A percentile compares a stretch with the other conserved stretches of the same genome.
These are phyloP conservation scores for Coelastrella sp. DNA, from an alignment of 139 green algal species.

Conservation along the genomic window DNA sequence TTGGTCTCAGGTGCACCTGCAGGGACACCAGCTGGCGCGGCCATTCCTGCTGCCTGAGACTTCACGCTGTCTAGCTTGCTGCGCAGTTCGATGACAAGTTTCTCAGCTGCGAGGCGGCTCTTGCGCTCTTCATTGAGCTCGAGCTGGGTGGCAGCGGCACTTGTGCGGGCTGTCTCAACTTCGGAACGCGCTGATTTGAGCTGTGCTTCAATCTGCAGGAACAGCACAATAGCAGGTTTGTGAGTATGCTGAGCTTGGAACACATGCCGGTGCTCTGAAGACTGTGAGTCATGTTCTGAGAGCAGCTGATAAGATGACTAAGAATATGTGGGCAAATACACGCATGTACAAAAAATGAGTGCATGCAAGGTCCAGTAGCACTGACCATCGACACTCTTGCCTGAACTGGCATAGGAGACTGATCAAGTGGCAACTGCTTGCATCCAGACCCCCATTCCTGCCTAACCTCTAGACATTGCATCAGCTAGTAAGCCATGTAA, in stretches of 20 bases:
- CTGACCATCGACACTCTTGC: too few species aligned
- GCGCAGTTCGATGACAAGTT: slow-evolving; percentile 23
- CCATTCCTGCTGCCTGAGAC: neutral
- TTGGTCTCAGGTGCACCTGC: neutral
- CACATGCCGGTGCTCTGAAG: neutral
- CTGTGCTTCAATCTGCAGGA: slow-evolving; percentile 33
- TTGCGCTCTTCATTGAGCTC: slow-evolving; percentile 37
- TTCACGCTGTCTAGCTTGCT: slow-evolving; percentile 20
- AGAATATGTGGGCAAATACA: too few species aligned
- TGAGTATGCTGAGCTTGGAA: neutral
- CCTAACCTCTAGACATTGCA: too few species aligned
- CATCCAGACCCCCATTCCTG: too few species aligned
- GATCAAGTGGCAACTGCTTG: too few species aligned
- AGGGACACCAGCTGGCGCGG: neutral
- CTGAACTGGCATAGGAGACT: too few species aligned
- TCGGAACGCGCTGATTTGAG: neutral
- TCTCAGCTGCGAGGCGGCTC: slow-evolving; percentile 40
- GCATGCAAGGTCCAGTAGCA: too few species aligned
- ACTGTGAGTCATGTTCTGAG: neutral
- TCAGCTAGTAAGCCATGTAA: too few species aligned
- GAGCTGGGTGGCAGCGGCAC: neutral
- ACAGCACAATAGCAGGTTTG: neutral
- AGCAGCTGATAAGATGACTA: too few species aligned
- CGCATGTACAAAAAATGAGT: too few species aligned
- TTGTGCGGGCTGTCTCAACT: slow-evolving; percentile 21